phyloP scores from a whole-genome alignment of 768 basidiomycete genomes.

The Agaricus bisporus region DNA sequence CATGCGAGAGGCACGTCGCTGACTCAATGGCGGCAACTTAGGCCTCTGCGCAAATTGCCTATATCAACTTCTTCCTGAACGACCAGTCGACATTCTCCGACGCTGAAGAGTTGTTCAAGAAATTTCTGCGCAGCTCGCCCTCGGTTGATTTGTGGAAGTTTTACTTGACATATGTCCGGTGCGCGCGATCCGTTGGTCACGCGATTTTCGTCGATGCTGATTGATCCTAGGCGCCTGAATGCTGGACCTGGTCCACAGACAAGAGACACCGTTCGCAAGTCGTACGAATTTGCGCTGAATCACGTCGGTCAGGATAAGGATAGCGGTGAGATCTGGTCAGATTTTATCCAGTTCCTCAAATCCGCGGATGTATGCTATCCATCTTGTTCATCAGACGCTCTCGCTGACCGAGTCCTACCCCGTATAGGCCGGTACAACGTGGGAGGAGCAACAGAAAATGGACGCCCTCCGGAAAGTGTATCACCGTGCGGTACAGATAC shows the following conservation, averaged over 20 bases:
- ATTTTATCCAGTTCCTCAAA: conserved; percentile 88
- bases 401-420: conserved; percentile 6
- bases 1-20: neutral
- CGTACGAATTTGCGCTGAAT: conserved; percentile 90
- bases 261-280: conserved; percentile 75
- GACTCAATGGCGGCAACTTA: conserved; percentile 22
- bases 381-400: neutral
- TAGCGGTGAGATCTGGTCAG: conserved; percentile 87
- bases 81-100: conserved; percentile 59
- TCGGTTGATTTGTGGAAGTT: conserved; percentile 90
- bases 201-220: conserved; percentile 10
- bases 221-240: conserved; percentile 53
- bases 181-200: conserved; percentile 26
- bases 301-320: conserved; percentile 90
- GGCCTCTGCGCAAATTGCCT: conserved; percentile 81
- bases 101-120: conserved; percentile 86
- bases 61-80: conserved; percentile 70
- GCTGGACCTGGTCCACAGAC: conserved; percentile 43
- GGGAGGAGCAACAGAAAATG: conserved; percentile 96
- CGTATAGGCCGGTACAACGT: conserved; percentile 63
- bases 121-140: conserved; percentile 78
- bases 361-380: conserved; percentile 58
- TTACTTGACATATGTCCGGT: conserved; percentile 92
- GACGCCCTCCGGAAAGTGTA: conserved; percentile 88
- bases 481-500: conserved; percentile 91